Evolutionary conservation across 495 filamentous ascomycete genomes (phyloP), one percentile per base, ranked within the genome.

Genomic region (Neurospora tetrasperma): DNA sequence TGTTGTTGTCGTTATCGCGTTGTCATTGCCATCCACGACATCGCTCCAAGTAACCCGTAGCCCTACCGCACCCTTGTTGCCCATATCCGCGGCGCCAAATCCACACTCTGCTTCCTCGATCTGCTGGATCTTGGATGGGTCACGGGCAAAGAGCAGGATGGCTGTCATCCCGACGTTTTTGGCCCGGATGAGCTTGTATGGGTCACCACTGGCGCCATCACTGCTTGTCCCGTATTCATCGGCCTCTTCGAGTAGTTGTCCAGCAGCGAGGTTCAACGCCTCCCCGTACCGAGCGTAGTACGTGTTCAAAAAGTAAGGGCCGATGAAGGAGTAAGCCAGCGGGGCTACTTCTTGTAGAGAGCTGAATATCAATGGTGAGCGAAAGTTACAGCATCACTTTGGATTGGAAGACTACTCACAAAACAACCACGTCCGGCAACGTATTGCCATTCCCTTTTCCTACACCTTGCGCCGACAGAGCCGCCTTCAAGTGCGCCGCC

Each of bases 281-380:
- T 88, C 83, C 12, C 83, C 82, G 78, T 96, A 89, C 2, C 86
- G 84, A 39, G 87, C 82, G 77, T 96, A 89, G 79, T 96, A 98
- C 1, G 91, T 89, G 12, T 82, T 82, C n/a, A 98, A 82, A 72
- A 89, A 90, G 20, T 91, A 89, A 66, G 93, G 91, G n/a, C 94
- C 94, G 10, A 98, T 89, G 78, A 99, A 96, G 18, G 93, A 86
- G 76, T 92, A 88, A 38, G 90, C 85, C 40, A 98, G 86, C 0
- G 96, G 96, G 7, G 94, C 92, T 73, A 97, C 86, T 81, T 99
- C 96, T 82, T 99, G 94, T 16, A 99, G 88, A 54, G 90, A 94
- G 77, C 85, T 86, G 27, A 14, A 66, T 31, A 18, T 27, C 11
- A 66, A 35, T 18, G 6, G 23, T 66, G 16, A 70, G 69, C 31